These are phyloP conservation scores for Periglandula ipomoeae DNA, from an alignment of 2,329 filamentous ascomycete species.

Conservation along the genomic window DNA sequence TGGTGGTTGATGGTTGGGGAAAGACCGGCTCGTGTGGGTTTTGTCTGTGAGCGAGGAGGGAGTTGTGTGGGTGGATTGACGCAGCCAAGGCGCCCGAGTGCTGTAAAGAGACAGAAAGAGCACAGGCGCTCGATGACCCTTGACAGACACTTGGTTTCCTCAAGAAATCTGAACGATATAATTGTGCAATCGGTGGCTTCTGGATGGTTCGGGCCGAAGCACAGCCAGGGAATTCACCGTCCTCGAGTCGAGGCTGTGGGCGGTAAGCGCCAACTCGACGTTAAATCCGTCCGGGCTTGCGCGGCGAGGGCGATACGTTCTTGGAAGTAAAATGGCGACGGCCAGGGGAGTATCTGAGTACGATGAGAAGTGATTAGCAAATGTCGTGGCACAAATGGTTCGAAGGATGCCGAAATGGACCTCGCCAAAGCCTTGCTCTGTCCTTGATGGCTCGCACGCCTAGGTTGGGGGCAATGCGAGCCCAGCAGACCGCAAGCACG, in stretches of 20 bases:
- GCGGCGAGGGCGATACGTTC: conserved; percentile 20
- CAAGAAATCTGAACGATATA: background rate
- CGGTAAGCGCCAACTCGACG: conserved; percentile 25
- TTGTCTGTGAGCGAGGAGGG: conserved; percentile 13
- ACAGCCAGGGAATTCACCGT: conserved; percentile 17
- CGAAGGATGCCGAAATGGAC: conserved; percentile 1
- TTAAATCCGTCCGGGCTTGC: conserved; percentile 17
- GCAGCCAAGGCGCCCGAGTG: conserved; percentile 11
- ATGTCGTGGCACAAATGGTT: background rate
- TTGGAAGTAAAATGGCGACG: conserved; percentile 3
- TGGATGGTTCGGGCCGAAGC: conserved; percentile 8
- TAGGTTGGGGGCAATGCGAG: background rate
- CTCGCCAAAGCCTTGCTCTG: background rate
- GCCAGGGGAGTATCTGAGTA: background rate
- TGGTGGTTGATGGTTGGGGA: conserved; percentile 14
- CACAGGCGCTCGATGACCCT: background rate
- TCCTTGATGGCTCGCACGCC: background rate
- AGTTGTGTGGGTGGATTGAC: conserved; percentile 8
- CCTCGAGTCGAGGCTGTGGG: conserved; percentile 21
- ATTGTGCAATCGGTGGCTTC: background rate
- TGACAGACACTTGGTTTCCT: background rate
- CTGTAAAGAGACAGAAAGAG: conserved; percentile 9
- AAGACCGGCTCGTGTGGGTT: conserved; percentile 22
- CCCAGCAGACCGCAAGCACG: conserved; percentile 5
- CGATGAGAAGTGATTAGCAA: conserved; percentile 1